These are phyloP conservation scores for Clavispora phyllophila DNA, from an alignment of 805 yeast species.

Conservation along the genomic window DNA sequence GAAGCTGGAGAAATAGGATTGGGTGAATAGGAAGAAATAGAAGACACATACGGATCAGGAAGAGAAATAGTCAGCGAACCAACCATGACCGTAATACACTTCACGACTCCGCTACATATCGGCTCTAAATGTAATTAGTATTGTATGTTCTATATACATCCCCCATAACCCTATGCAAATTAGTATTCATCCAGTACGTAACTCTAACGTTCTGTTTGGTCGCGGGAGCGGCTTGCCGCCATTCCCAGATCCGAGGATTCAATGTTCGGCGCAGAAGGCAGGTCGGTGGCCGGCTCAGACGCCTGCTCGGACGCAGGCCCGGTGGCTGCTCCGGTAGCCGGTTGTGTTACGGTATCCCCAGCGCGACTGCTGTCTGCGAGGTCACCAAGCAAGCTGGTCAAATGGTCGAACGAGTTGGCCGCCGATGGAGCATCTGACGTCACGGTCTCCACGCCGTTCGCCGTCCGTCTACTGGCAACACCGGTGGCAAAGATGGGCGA, in stretches of 20 bases:
- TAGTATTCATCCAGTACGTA: too few species aligned
- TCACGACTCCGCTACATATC: too few species aligned
- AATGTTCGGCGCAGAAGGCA: too few species aligned
- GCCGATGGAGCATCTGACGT: conserved; percentile 6
- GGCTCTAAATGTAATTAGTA: not conserved
- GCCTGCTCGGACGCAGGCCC: not conserved
- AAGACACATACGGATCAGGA: too few species aligned
- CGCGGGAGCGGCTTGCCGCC: too few species aligned
- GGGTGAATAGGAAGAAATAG: too few species aligned
- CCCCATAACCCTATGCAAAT: not conserved
- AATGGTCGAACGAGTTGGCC: not conserved
- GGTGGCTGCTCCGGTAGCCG: not conserved
- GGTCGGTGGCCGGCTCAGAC: too few species aligned
- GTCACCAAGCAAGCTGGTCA: conserved; percentile 1
- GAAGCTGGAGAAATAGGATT: not conserved
- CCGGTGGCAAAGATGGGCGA: conserved; percentile 40
- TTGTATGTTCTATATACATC: not conserved
- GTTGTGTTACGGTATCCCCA: too few species aligned
- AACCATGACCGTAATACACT: too few species aligned
- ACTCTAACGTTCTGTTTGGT: too few species aligned
- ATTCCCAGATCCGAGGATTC: too few species aligned
- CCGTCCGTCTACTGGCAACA: conserved; percentile 44
- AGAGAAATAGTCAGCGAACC: too few species aligned
- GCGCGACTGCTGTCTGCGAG: not conserved
- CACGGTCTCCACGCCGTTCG: conserved; percentile 39